phyloP scores from a whole-genome alignment of 495 filamentous ascomycete species.

The Penicillium robsamsonii region DNA sequence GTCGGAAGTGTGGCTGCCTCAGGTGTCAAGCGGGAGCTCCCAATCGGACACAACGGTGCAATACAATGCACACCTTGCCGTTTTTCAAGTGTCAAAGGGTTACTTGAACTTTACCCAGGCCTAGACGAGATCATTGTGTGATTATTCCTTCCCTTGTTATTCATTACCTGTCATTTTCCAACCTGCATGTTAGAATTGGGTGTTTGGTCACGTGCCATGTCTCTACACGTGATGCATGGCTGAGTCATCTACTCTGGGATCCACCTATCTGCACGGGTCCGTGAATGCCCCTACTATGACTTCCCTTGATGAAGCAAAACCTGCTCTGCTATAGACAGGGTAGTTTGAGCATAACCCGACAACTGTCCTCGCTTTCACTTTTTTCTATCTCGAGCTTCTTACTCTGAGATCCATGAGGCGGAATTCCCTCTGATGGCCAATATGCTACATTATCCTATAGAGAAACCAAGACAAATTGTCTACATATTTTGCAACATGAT shows the following conservation, averaged over 20 bases:
- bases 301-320: background rate
- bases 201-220: background rate
- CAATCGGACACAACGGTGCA: constrained; percentile 5
- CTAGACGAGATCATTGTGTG: too few relatives aligned
- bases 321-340: background rate
- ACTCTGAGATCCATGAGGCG: background rate
- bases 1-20: constrained; percentile 28
- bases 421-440: background rate
- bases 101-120: background rate
- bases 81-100: background rate
- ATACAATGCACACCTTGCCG: background rate
- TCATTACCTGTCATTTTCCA: background rate
- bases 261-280: background rate
- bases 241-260: constrained; percentile 4
- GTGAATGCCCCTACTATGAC: background rate
- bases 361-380: background rate
- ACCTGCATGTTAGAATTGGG: background rate
- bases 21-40: constrained; percentile 26
- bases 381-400: background rate
- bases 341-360: background rate
- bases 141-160: background rate
- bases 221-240: background rate
- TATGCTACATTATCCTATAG: background rate
- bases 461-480: background rate
- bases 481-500: background rate